Evolutionary conservation across 495 filamentous ascomycete species (phyloP).

Genomic region (Neurospora tetraspora): DNA sequence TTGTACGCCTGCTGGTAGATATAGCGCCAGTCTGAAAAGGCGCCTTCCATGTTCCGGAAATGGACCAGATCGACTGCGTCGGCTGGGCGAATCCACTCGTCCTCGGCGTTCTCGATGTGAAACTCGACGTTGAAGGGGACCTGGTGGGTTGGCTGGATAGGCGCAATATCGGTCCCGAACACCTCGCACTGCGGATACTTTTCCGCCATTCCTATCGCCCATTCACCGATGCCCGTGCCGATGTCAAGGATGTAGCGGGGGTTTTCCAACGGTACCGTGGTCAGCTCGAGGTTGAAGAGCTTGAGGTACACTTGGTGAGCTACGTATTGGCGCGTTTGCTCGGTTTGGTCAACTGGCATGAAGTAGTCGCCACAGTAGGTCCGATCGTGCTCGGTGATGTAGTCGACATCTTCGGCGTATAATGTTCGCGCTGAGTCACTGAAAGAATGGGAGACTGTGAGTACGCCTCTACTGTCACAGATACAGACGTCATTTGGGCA

Average conservation of each 20-base stretch:
- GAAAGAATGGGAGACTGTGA: background rate
- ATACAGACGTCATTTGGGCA: background rate
- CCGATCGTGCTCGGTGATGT: conserved; percentile 52
- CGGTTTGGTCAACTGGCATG: conserved; percentile 67
- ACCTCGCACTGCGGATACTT: conserved; percentile 52
- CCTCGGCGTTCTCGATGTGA: conserved; percentile 58
- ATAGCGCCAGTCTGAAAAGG: conserved; percentile 51
- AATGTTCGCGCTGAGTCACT: conserved; percentile 50
- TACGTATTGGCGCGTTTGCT: conserved; percentile 61
- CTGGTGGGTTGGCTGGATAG: conserved; percentile 41
- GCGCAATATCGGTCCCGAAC: conserved; percentile 59
- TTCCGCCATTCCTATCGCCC: conserved; percentile 65
- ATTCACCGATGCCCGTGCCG: conserved; percentile 61
- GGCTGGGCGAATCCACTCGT: conserved; percentile 44
- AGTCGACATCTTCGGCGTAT: conserved; percentile 44
- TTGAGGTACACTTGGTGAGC: conserved; percentile 56
- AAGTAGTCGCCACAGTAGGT: conserved; percentile 61
- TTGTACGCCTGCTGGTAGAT: conserved; percentile 52
- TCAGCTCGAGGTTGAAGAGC: conserved; percentile 49
- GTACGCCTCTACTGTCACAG: background rate
- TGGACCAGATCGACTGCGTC: conserved; percentile 58
- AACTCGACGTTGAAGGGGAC: conserved; percentile 58
- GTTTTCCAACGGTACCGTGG: conserved; percentile 45
- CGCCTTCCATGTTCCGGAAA: conserved; percentile 51
- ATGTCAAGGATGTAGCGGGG: conserved; percentile 54